phyloP scores from a whole-genome alignment of 1,284 basidiomycete species.

The Rhodotorula sp. region DNA sequence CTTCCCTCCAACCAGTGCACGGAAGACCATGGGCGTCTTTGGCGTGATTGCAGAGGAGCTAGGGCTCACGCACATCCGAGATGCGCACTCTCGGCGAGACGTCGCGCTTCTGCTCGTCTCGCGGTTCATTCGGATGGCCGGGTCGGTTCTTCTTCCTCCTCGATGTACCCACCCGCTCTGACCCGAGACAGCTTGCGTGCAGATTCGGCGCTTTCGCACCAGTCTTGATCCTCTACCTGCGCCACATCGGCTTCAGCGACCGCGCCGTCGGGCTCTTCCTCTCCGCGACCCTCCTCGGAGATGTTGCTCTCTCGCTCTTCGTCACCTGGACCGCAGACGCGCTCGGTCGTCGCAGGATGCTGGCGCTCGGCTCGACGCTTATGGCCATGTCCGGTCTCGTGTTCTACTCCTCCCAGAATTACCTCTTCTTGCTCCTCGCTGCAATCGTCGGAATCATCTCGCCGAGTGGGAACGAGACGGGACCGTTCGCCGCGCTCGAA shows the following conservation, averaged over 20 bases:
- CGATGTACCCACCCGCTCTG: neutral
- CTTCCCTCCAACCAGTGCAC: too few relatives aligned
- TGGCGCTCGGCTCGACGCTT: conserved; percentile 23
- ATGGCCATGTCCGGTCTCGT: conserved; percentile 31
- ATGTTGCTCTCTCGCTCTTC: conserved; percentile 30
- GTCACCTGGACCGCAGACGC: conserved; percentile 37
- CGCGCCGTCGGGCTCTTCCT: conserved; percentile 30
- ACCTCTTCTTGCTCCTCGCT: conserved; percentile 22
- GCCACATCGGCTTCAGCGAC: conserved; percentile 19
- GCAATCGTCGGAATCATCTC: conserved; percentile 38
- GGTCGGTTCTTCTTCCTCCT: conserved; percentile 5
- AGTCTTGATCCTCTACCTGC: conserved; percentile 31
- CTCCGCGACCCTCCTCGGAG: conserved; percentile 33
- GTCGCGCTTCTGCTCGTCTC: conserved; percentile 23
- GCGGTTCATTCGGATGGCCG: conserved; percentile 29
- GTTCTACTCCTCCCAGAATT: conserved; percentile 22
- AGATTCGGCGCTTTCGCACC: conserved; percentile 39
- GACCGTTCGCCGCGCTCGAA: conserved; percentile 34
- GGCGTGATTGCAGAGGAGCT: conserved; percentile 15
- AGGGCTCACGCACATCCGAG: conserved; percentile 21
- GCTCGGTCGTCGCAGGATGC: conserved; percentile 28
- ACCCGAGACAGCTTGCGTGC: neutral
- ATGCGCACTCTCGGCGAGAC: conserved; percentile 15
- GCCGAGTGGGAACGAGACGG: conserved; percentile 34
- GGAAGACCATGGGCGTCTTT: neutral